A percentile compares a stretch with the other conserved stretches of the same genome.
Conservation (phyloP, 805 yeast species). For the Kluyveromyces aestuarii region DNA sequence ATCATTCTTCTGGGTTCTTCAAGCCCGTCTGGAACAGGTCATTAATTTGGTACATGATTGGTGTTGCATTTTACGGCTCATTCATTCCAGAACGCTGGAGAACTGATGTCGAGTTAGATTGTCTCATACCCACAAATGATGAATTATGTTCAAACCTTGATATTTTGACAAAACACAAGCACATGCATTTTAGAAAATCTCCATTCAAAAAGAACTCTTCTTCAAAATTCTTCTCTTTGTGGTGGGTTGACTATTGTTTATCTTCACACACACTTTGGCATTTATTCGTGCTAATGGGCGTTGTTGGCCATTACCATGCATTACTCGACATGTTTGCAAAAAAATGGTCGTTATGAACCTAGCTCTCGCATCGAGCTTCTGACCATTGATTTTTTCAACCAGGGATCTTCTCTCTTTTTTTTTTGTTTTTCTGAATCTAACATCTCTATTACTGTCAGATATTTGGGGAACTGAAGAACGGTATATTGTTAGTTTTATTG, state of each 20-base stretch:
- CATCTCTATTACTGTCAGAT: too few species aligned
- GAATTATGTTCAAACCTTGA: slow-evolving; percentile 23
- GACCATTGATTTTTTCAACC: too few species aligned
- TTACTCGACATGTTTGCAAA: slow-evolving; percentile 59
- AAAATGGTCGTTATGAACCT: slow-evolving; percentile 14
- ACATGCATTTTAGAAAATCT: slow-evolving; percentile 32
- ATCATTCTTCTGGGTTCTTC: slow-evolving; percentile 44
- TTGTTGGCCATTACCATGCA: slow-evolving; percentile 81
- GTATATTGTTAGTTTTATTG: not conserved
- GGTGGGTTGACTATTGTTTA: slow-evolving; percentile 76
- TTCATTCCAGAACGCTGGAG: slow-evolving; percentile 86
- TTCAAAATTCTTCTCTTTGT: slow-evolving; percentile 43
- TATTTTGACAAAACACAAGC: slow-evolving; percentile 24
- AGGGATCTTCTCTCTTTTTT: too few species aligned
- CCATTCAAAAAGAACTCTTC: slow-evolving; percentile 28
- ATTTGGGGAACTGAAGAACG: too few species aligned
- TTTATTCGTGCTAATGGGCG: slow-evolving; percentile 78
- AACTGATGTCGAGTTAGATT: slow-evolving; percentile 53
- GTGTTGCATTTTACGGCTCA: slow-evolving; percentile 82
- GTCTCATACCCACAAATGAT: slow-evolving; percentile 30
- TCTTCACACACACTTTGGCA: slow-evolving; percentile 94
- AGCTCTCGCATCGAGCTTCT: not conserved
- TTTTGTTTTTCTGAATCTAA: too few species aligned
- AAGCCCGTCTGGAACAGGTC: slow-evolving; percentile 59
- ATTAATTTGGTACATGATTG: slow-evolving; percentile 64